Percentiles rank a stretch among this genome's conserved stretches.
Conservation (phyloP, 805 yeast genomes). For the Kodamaea sagamina region DNA sequence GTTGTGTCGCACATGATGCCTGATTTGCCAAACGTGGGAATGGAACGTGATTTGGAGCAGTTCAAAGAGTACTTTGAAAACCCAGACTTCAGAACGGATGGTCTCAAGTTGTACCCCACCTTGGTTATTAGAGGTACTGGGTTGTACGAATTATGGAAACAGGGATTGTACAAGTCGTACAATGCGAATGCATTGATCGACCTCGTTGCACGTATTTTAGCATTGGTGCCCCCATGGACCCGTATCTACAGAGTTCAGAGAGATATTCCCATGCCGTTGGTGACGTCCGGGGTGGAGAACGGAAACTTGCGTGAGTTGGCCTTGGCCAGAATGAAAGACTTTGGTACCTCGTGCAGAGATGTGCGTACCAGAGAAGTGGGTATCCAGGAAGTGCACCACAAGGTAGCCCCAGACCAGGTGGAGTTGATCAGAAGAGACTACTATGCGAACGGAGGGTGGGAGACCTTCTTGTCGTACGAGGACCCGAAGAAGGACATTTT, state of each 20-base stretch:
- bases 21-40: conserved; percentile 96
- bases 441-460: conserved; percentile 98
- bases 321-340: conserved; percentile 95
- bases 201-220: conserved; percentile 91
- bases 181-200: conserved; percentile 93
- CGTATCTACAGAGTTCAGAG: conserved; percentile 97
- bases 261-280: conserved; percentile 99
- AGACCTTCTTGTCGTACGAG: conserved; percentile 92
- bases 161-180: conserved; percentile 90
- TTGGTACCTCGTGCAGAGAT: conserved; percentile 94
- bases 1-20: conserved; percentile 99
- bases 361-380: conserved; percentile 98
- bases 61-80: conserved; percentile 95
- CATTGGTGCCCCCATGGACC: conserved; percentile 98
- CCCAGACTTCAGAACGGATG: conserved; percentile 96
- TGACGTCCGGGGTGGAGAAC: conserved; percentile 96
- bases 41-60: conserved; percentile 97
- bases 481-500: conserved; percentile 96
- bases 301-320: conserved; percentile 96
- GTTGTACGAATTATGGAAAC: conserved; percentile 94
- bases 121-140: conserved; percentile 97
- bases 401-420: conserved; percentile 95
- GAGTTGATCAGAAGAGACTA: conserved; percentile 94
- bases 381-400: conserved; percentile 96
- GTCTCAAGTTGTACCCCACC: conserved; percentile 93